phyloP scores from a whole-genome alignment of 202 grass and related monocot genomes.

The Setaria viridis region DNA sequence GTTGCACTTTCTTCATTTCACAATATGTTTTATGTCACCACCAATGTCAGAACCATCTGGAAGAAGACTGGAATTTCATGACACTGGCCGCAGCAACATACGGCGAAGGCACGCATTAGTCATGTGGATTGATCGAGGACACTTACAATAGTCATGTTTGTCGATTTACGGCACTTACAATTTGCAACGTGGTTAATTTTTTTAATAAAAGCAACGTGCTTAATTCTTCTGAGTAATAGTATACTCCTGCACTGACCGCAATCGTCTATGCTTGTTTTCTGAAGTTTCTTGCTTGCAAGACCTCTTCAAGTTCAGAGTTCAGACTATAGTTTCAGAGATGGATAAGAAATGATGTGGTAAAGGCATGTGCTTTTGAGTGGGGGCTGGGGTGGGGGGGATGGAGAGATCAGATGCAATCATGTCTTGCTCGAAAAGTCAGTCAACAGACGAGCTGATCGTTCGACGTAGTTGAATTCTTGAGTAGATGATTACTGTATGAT shows the following conservation, averaged over 20 bases:
- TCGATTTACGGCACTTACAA: conserved; percentile 12
- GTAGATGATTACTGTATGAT: neutral
- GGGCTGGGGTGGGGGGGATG: neutral
- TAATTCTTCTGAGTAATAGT: conserved; percentile 20
- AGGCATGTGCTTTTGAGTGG: neutral
- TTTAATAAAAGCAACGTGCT: neutral
- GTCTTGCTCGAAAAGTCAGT: conserved; percentile 13
- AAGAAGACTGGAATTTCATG: neutral
- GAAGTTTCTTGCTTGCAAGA: conserved; percentile 22
- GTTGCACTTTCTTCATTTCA: neutral
- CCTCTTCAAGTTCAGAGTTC: conserved; percentile 19
- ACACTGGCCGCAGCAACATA: neutral
- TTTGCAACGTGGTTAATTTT: neutral
- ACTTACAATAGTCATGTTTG: neutral
- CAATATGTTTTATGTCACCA: neutral
- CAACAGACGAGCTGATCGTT: conserved; percentile 35
- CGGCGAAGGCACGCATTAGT: neutral
- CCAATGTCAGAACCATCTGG: neutral
- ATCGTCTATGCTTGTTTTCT: neutral
- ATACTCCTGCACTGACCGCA: conserved; percentile 16
- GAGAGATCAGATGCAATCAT: conserved; percentile 14
- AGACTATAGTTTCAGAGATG: conserved; percentile 15
- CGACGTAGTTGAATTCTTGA: conserved; percentile 12
- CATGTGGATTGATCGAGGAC: neutral
- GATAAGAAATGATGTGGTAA: conserved; percentile 23